Percentiles rank a stretch among this genome's conserved stretches.
Evolutionary conservation across 2,329 filamentous ascomycete genomes (phyloP).

Genomic region (Paramyrothecium roridum): DNA sequence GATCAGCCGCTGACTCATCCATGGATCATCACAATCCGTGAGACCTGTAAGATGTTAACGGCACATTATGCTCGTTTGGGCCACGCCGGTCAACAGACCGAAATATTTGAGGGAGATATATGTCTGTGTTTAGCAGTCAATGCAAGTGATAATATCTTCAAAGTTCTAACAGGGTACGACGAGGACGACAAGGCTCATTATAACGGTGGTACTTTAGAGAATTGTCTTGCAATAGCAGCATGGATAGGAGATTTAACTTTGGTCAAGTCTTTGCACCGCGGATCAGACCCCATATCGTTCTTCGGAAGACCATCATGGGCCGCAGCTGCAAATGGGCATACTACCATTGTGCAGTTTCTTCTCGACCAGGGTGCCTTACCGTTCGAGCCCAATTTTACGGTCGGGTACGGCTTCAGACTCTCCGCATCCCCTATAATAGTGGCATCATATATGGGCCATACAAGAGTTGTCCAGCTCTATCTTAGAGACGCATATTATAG

Average conservation of each 20-base stretch:
- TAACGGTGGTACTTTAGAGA: neutral
- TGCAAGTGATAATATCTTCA: neutral
- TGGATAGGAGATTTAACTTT: neutral
- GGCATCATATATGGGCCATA: neutral
- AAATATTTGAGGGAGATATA: neutral
- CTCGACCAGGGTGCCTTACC: neutral
- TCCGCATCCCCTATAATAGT: neutral
- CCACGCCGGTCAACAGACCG: neutral
- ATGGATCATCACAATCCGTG: neutral
- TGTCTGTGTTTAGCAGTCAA: neutral
- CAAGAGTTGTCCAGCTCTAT: neutral
- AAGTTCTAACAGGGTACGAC: neutral
- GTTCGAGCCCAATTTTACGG: neutral
- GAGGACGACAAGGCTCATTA: neutral
- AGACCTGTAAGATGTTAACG: neutral
- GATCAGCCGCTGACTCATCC: neutral
- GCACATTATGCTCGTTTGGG: neutral
- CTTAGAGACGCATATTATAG: neutral
- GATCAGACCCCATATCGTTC: neutral
- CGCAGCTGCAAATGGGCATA: neutral
- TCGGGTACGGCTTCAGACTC: neutral
- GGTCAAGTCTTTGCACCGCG: neutral
- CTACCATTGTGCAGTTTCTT: neutral
- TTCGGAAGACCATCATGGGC: neutral
- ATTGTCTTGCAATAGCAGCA: neutral